Conservation (phyloP, 805 yeast genomes). For the Saccharomycopsis vini region DNA sequence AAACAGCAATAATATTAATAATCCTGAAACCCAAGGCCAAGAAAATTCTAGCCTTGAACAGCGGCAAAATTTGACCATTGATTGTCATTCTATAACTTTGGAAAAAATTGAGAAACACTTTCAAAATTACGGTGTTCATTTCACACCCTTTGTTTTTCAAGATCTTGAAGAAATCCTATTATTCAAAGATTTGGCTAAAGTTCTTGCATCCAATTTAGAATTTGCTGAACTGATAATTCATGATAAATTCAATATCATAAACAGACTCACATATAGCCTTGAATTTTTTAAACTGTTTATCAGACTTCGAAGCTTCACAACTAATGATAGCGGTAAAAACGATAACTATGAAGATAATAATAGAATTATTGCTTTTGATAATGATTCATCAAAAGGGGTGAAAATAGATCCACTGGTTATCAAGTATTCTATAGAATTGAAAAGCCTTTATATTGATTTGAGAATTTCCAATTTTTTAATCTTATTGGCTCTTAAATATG, state of each 20-base stretch:
- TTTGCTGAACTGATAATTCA: slow-evolving; percentile 3
- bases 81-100: too few species aligned
- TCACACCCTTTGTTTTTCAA: background rate
- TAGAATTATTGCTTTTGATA: too few species aligned
- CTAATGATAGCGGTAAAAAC: too few species aligned
- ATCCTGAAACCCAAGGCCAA: too few species aligned
- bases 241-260: background rate
- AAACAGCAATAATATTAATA: too few species aligned
- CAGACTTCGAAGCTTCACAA: background rate
- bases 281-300: background rate
- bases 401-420: too few species aligned
- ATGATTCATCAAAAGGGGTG: background rate
- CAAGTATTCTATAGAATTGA: slow-evolving; percentile 1
- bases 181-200: background rate
- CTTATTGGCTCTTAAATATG: slow-evolving; percentile 1
- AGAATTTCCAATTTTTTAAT: slow-evolving; percentile 7
- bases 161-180: background rate
- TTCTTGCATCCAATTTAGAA: background rate
- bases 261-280: background rate
- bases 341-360: too few species aligned
- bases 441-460: background rate
- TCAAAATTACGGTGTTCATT: background rate
- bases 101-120: background rate
- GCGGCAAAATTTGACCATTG: too few species aligned
- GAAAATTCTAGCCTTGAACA: too few species aligned